A percentile compares a stretch with the other conserved stretches of the same genome.
These are phyloP conservation scores for Conticribra guillardii DNA, from an alignment of 108 stramenopile species.

Conservation along the genomic window DNA sequence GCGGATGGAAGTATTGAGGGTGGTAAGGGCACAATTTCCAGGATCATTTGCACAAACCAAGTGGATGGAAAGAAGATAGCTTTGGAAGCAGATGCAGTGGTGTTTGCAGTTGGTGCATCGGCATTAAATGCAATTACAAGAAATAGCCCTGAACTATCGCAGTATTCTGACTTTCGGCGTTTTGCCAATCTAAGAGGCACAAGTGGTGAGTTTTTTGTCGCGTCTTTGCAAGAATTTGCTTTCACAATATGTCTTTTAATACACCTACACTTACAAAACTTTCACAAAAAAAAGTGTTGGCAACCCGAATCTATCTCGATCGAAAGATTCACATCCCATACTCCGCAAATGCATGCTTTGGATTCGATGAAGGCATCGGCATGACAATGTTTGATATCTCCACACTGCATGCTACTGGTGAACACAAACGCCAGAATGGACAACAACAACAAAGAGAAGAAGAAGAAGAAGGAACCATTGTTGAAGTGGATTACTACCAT, in stretches of 20 bases:
- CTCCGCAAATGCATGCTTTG: slow-evolving; percentile 87
- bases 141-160: slow-evolving; percentile 57
- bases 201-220: slow-evolving; percentile 26
- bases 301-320: slow-evolving; percentile 78
- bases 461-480: slow-evolving; percentile 40
- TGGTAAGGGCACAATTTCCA: slow-evolving; percentile 11
- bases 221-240: too few species aligned
- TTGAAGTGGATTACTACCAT: slow-evolving; percentile 89
- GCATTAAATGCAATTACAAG: slow-evolving; percentile 72
- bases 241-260: too few species aligned
- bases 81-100: slow-evolving; percentile 69
- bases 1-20: not conserved
- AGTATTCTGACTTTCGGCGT: slow-evolving; percentile 63
- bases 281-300: slow-evolving; percentile 57
- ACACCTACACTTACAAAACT: too few species aligned
- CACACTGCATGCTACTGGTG: slow-evolving; percentile 55
- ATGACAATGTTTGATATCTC: slow-evolving; percentile 85
- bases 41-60: slow-evolving; percentile 12
- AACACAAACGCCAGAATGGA: not conserved
- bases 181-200: slow-evolving; percentile 77
- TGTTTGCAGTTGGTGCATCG: slow-evolving; percentile 79
- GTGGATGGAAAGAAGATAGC: not conserved
- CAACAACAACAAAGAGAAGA: slow-evolving; percentile 21
- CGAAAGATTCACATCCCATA: slow-evolving; percentile 57
- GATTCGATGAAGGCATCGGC: slow-evolving; percentile 81